Base-by-base conservation (phyloP, 2,329 filamentous ascomycete species). In the Aspergillus sp. region DNA sequence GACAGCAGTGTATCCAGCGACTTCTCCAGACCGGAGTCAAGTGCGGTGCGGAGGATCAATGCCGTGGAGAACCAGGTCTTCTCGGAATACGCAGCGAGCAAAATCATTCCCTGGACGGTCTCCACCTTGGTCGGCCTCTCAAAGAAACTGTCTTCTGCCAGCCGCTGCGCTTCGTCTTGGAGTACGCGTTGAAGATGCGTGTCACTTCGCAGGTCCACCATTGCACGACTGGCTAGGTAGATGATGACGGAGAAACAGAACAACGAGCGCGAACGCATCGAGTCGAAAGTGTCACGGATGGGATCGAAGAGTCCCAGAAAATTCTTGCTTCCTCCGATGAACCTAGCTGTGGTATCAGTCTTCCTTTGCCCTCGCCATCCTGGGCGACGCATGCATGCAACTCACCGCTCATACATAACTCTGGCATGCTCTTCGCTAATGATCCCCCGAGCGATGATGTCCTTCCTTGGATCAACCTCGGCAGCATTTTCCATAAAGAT, bases 31-130 rank as follows among this genome's bases (percentile, higher is more conserved):
- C 68, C 68, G 9, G 68, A 67, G 47, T 71, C 68, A 16, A 71
- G 49, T 2, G 68, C 68, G 0, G 68, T 71, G 16, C 68, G 66
- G 17, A 71, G 55, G 47, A 71, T 71, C 7, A 71, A 62, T 5
- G 68, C 68, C 2, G 66, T 71, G 0, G 68, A 71, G 44, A 71
- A 71, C 68, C 68, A 70, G 1, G 68, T 69, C 32, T 71, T 71
- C 47, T 71, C 68, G 0, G 68, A 71, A 21, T 71, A 71, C 3
- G 68, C 68, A 1, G 68, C 68, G 0, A 71, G 58, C 3, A 71
- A 55, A 25, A 71, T 67, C 68, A 70, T 71, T 4, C 68, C 68
- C 34, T 71, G 68, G 0, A 71, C 68, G 0, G 68, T 70, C 50
- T 71, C 68, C 10, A 71, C 58, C 43, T 70, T 71, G 0, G 68